These are phyloP conservation scores for Mucor circinelloides DNA, from an alignment of 371 early-diverging fungal species.

Conservation along the genomic window DNA sequence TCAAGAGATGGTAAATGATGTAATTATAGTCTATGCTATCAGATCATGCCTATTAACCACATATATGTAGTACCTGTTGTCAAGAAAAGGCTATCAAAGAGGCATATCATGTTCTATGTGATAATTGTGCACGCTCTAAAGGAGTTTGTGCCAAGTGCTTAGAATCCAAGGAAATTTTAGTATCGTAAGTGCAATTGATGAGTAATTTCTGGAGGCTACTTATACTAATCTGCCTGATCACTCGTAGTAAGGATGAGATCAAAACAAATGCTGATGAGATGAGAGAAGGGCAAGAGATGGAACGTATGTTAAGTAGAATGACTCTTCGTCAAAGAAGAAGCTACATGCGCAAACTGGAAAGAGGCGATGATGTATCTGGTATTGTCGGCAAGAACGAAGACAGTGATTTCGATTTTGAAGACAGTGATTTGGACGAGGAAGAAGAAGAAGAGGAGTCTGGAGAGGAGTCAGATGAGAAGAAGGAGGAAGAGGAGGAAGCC, in stretches of 20 bases:
- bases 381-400: slow-evolving; percentile 43
- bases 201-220: not conserved
- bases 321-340: slow-evolving; percentile 88
- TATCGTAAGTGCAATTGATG: slow-evolving; percentile 35
- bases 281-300: slow-evolving; percentile 74
- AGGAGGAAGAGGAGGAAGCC: slow-evolving; percentile 23
- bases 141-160: slow-evolving; percentile 94
- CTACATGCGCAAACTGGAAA: slow-evolving; percentile 78
- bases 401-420: slow-evolving; percentile 48
- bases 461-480: slow-evolving; percentile 24
- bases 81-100: slow-evolving; percentile 85
- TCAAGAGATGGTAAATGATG: slow-evolving; percentile 80
- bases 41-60: not conserved
- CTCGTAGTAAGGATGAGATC: slow-evolving; percentile 51
- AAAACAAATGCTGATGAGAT: slow-evolving; percentile 59
- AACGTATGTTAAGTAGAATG: slow-evolving; percentile 71
- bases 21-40: not conserved
- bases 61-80: slow-evolving; percentile 53
- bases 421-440: slow-evolving; percentile 44
- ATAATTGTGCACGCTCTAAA: slow-evolving; percentile 77
- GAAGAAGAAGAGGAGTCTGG: slow-evolving; percentile 36
- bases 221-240: not conserved
- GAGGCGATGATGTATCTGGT: slow-evolving; percentile 58
- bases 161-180: slow-evolving; percentile 71
- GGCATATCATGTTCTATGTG: slow-evolving; percentile 95